phyloP scores from a whole-genome alignment of 2,329 filamentous ascomycete species.

The Bertia moriformis region DNA sequence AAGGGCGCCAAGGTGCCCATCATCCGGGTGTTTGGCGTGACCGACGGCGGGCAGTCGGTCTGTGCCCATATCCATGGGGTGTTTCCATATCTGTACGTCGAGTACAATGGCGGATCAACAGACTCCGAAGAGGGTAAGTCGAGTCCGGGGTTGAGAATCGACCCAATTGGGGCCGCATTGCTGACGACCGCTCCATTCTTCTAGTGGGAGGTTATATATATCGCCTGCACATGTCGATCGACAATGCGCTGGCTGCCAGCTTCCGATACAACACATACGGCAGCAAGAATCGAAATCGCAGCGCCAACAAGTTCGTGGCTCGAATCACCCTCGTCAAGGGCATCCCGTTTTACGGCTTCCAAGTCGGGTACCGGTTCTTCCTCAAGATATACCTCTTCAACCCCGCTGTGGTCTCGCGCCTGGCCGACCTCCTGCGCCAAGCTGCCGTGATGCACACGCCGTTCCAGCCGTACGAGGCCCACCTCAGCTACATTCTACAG shows the following conservation, averaged over 20 bases:
- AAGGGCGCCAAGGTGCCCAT: conserved; percentile 66
- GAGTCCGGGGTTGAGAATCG: conserved; percentile 6
- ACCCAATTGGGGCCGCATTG: conserved; percentile 2
- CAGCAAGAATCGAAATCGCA: too few species aligned
- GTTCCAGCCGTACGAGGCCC: conserved; percentile 87
- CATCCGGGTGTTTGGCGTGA: conserved; percentile 80
- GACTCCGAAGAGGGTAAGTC: conserved; percentile 36
- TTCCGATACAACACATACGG: conserved; percentile 64
- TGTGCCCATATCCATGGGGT: conserved; percentile 92
- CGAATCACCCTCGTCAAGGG: conserved; percentile 87
- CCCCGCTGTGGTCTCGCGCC: conserved; percentile 69
- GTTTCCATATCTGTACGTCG: conserved; percentile 88
- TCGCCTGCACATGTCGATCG: conserved; percentile 70
- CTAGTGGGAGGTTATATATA: conserved; percentile 63
- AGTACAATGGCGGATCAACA: conserved; percentile 60
- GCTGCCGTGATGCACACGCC: conserved; percentile 71
- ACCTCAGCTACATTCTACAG: conserved; percentile 80
- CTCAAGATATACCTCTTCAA: conserved; percentile 93
- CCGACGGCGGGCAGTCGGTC: conserved; percentile 87
- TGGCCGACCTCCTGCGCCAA: conserved; percentile 75
- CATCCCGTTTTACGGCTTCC: conserved; percentile 86
- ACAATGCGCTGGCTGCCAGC: conserved; percentile 73
- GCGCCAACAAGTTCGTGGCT: conserved; percentile 67
- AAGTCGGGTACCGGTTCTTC: conserved; percentile 81
- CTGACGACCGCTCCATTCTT: conserved; percentile 1